Base-by-base conservation (phyloP, 2,329 filamentous ascomycete species). In the Fusarium incarnatum region DNA sequence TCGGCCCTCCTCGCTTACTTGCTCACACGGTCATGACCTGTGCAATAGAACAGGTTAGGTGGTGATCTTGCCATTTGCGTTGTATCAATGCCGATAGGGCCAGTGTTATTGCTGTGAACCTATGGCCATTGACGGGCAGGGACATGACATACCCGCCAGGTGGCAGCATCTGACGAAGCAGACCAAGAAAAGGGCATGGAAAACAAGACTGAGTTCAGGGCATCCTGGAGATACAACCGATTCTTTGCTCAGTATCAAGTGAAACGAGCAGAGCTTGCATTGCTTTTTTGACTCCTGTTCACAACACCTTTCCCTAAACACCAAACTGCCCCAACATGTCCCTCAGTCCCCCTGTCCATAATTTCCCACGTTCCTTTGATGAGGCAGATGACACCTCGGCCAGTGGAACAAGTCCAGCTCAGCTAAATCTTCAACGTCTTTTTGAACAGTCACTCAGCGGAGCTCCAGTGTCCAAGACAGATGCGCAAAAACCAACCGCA, bases 361-460 rank as follows among this genome's bases (percentile, higher is more conserved):
- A 75, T 60, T 65, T 74, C 52, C 41, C 72, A 56, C 64, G 73
- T 46, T 70, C 73, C 48, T 63, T 71, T 67, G 73, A 72, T 37
- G 70, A 74, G 30, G 73, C 69, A 42, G 65, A 71, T 58, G 70
- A 70, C 68, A 76, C 74, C 75, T 78, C 73, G 74, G 58, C 69
- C 60, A 80, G 79, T 63, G 78, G 80, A 74, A 80, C 83, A 63
- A 89, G 85, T 83, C 83, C 83, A 81, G 88, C 88, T 66, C 82
- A 84, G 82, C 87, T 89, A 85, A 90, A 85, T 79, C 87, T 91
- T 76, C 84, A 86, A 83, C 86, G 85, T 84, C 81, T 90, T 68
- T 84, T 86, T 75, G 83, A 88, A 81, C 88, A 91, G 88, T 88
- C 87, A 75, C 83, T 83, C 64, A 80, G 83, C 73, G 84, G 82